Percentiles rank a stretch among this genome's conserved stretches.
phyloP scores from a whole-genome alignment of 768 basidiomycete genomes.

The Psilocybe azurescens region DNA sequence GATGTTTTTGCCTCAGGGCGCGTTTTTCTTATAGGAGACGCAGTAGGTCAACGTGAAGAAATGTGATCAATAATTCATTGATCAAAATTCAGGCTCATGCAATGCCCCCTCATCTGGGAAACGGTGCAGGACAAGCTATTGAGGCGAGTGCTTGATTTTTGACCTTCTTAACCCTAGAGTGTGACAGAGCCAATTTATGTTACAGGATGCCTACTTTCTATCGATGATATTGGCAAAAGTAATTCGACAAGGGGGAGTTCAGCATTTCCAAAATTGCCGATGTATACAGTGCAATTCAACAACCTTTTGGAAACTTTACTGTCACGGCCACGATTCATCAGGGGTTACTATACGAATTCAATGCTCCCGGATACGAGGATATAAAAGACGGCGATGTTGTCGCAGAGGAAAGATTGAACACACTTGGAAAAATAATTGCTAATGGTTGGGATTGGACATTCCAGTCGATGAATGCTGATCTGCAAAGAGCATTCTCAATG shows the following conservation, averaged over 20 bases:
- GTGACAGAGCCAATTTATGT: conserved; percentile 9
- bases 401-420: conserved; percentile 31
- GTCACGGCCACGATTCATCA: conserved; percentile 38
- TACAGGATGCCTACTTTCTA: conserved; percentile 52
- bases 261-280: conserved; percentile 36
- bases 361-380: conserved; percentile 29
- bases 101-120: conserved; percentile 54
- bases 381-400: conserved; percentile 25
- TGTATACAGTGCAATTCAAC: conserved; percentile 49
- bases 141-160: conserved; percentile 42
- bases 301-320: conserved; percentile 44
- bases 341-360: conserved; percentile 42
- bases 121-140: conserved; percentile 58
- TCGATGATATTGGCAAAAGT: conserved; percentile 46
- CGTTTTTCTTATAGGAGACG: conserved; percentile 50
- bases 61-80: background rate
- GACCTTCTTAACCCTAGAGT: conserved; percentile 12
- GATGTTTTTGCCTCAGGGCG: conserved; percentile 49
- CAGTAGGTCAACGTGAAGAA: conserved; percentile 34
- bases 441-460: conserved; percentile 57
- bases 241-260: conserved; percentile 32
- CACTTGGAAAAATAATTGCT: conserved; percentile 42
- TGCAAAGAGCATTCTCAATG: conserved; percentile 19
- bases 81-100: conserved; percentile 44
- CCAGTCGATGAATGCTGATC: conserved; percentile 39